Base-by-base conservation (phyloP, 1,284 basidiomycete genomes). In the Ustilago vetiveriae region DNA sequence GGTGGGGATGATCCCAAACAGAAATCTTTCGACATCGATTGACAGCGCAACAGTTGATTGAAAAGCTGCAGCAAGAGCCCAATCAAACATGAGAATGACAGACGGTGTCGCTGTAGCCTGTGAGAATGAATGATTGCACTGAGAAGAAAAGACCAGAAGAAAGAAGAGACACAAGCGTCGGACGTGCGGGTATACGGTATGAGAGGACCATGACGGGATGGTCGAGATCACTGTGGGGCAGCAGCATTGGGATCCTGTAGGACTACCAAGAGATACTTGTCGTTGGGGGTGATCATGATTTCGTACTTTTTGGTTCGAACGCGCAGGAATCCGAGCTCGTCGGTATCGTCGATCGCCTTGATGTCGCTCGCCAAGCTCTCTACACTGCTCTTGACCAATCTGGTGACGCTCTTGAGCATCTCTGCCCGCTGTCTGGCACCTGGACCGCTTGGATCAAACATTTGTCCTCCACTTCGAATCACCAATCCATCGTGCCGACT, bases 181-280 rank as follows among this genome's bases (percentile, higher is more conserved):
- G 21, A 41, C 17, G 19, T 6, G 24, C 7, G 23, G 22, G 58
- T 37, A 37, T 37, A 37, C 36, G 58, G 52, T 52, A n/a, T n/a
- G n/a, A n/a, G n/a, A n/a, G n/a, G n/a, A n/a, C n/a, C n/a, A n/a
- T n/a, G n/a, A n/a, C n/a, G n/a, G n/a, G n/a, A n/a, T n/a, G n/a
- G n/a, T n/a, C n/a, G n/a, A n/a, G n/a, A n/a, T n/a, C n/a, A n/a
- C n/a, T 33, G 29, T 36, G 46, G 53, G 19, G 48, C 33, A 8
- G 38, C 29, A 24, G 53, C 48, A 26, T 51, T 56, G 16, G 59
- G 52, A 29, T 63, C 53, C 59, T 81, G 79, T 32, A 81, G 35
- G 0, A 81, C 79, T 7, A 81, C 78, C 16, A 81, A 46, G 0
- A 81, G 53, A 27, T 80, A 81, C 58, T 78, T 80, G 42, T 79